A percentile compares a stretch with the other conserved stretches of the same genome.
Conservation (phyloP, 1,139 yeast genomes). For the Geotrichum cucujoidarum region DNA sequence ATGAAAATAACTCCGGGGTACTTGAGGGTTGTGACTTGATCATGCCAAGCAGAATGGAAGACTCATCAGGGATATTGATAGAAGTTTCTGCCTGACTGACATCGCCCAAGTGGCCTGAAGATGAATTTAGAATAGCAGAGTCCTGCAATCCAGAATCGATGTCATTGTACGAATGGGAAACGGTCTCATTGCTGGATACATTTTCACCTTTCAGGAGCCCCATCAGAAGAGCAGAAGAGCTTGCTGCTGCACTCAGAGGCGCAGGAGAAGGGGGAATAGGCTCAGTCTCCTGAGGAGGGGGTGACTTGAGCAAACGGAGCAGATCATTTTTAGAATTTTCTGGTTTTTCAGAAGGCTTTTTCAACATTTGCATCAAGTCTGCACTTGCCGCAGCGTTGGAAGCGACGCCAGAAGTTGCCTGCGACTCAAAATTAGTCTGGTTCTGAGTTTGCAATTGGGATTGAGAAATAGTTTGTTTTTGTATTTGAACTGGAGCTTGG, state of each 20-base stretch:
- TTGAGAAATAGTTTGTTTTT: too few relatives aligned
- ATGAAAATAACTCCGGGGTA: neutral
- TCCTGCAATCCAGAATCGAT: neutral
- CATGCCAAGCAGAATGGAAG: slow-evolving; percentile 11
- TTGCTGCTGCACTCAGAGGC: neutral
- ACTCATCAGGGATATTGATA: slow-evolving; percentile 7
- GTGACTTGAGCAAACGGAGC: neutral
- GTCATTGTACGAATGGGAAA: neutral
- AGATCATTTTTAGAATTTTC: neutral
- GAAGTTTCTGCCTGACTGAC: neutral
- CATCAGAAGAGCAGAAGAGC: slow-evolving; percentile 12
- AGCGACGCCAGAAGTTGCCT: too few relatives aligned
- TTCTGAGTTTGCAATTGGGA: neutral
- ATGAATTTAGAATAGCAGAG: slow-evolving; percentile 8
- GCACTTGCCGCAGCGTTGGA: too few relatives aligned
- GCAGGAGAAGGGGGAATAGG: neutral
- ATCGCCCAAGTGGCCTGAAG: neutral
- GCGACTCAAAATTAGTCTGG: too few relatives aligned
- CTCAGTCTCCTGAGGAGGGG: neutral
- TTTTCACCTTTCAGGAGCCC: slow-evolving; percentile 8
- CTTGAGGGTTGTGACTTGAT: slow-evolving; percentile 6
- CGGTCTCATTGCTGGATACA: neutral
- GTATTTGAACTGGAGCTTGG: too few relatives aligned
- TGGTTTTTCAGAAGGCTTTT: neutral
- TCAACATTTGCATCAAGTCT: too few relatives aligned